Percentiles rank a stretch among this genome's conserved stretches.
Conservation (phyloP, 2,329 filamentous ascomycete genomes). For the Colletotrichum coccodes region DNA sequence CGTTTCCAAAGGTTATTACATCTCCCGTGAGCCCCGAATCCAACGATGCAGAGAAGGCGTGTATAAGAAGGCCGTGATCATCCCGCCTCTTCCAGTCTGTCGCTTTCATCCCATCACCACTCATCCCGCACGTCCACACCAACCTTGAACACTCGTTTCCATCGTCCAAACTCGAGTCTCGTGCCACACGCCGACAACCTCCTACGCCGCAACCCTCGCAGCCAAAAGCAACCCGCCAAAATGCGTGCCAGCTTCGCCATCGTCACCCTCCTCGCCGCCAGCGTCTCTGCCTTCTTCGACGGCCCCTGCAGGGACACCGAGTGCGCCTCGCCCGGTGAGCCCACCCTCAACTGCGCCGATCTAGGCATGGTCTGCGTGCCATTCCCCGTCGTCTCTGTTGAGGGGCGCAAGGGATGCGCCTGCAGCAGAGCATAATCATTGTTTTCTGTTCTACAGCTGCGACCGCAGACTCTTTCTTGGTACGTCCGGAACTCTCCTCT, state of each 20-base stretch:
- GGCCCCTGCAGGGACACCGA: slow-evolving; percentile 15
- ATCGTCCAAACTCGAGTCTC: slow-evolving; percentile 1
- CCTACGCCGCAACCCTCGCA: not conserved
- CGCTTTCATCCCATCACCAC: slow-evolving; percentile 10
- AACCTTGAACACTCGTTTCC: not conserved
- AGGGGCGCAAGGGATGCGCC: slow-evolving; percentile 21
- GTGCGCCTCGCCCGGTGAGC: slow-evolving; percentile 6
- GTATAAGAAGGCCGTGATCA: slow-evolving; percentile 21
- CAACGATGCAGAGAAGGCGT: not conserved
- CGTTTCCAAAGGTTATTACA: slow-evolving; percentile 4
- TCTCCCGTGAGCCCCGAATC: not conserved
- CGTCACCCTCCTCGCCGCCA: slow-evolving; percentile 21
- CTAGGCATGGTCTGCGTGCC: slow-evolving; percentile 27
- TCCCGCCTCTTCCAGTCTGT: not conserved
- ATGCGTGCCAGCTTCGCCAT: slow-evolving; percentile 19
- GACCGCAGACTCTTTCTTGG: not conserved
- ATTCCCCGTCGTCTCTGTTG: slow-evolving; percentile 21
- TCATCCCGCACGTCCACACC: slow-evolving; percentile 3
- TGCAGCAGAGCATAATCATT: slow-evolving; percentile 9
- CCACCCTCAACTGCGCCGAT: slow-evolving; percentile 22
- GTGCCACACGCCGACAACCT: not conserved
- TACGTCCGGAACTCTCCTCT: not conserved
- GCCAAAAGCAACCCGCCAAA: not conserved
- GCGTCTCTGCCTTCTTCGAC: slow-evolving; percentile 23
- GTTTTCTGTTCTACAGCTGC: too few species aligned